Evolutionary conservation across 805 yeast species (phyloP).

Genomic region (Blastobotrys muscicola): DNA sequence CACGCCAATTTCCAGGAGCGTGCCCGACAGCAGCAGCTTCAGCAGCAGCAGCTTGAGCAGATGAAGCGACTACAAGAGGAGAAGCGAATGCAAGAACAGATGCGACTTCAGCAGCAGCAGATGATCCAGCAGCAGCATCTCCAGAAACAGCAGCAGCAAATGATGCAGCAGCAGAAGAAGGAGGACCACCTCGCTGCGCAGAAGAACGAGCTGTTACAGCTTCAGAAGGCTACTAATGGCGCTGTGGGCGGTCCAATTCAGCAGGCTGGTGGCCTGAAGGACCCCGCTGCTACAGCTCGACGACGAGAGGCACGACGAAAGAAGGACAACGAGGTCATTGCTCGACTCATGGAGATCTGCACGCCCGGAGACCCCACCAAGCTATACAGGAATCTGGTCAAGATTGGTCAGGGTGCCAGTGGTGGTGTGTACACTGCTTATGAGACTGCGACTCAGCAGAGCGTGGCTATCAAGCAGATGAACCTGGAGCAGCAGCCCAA

Average conservation of each 20-base stretch:
- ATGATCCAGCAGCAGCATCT: conserved; percentile 6
- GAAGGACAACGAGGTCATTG: conserved; percentile 61
- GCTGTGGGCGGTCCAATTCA: conserved; percentile 15
- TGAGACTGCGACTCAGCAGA: conserved; percentile 45
- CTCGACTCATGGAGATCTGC: conserved; percentile 66
- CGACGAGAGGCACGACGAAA: conserved; percentile 73
- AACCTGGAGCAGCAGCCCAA: conserved; percentile 84
- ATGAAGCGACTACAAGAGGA: conserved; percentile 18
- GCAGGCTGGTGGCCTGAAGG: conserved; percentile 12
- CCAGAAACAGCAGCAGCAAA: conserved; percentile 7
- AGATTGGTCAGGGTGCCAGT: conserved; percentile 90
- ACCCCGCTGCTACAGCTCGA: conserved; percentile 18
- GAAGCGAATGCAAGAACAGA: conserved; percentile 11
- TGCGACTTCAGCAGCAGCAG: conserved; percentile 7
- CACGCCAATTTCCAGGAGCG: conserved; percentile 16
- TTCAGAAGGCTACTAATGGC: conserved; percentile 22
- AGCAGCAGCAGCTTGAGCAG: conserved; percentile 22
- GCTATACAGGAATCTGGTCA: conserved; percentile 45
- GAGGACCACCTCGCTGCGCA: conserved; percentile 4
- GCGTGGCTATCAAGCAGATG: conserved; percentile 96
- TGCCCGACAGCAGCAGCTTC: conserved; percentile 31
- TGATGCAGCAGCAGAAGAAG: neutral
- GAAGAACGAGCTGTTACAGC: conserved; percentile 19
- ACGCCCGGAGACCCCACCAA: conserved; percentile 75
- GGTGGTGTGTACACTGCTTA: conserved; percentile 87